Evolutionary conservation across 192 early-diverging fungal genomes (phyloP), one percentile per base, ranked within the genome.

Genomic region (Piromyces finnis): DNA sequence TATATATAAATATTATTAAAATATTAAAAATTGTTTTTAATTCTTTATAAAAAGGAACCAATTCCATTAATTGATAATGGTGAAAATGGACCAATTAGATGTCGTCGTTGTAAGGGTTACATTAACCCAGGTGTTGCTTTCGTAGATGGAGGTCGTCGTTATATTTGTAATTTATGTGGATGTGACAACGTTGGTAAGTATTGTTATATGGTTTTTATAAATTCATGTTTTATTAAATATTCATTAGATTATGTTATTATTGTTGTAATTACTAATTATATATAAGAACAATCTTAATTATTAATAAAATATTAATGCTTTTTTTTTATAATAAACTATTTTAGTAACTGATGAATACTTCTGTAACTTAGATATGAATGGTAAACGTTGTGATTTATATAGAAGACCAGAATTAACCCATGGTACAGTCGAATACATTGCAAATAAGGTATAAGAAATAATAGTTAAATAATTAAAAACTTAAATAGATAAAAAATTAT

Each of bases 141-240:
- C 81, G 91, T 92, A 15, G 92, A 97, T 30, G 96, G 96, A 16
- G 97, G 97, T 26, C 90, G 94, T 78, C 93, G 91, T 79, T 98
- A 94, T 84, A 88, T 94, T 59, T 99, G 97, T 84, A 99, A 99
- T 84, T 83, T 99, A 82, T 99, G 97, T 86, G 84, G 86, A 28
- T 92, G 93, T 82, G 92, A 95, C 78, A 99, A 95, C 84, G 89
- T 92, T 83, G 90, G 90, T 93, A 81, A 22, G 79, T 29, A 28
- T 14, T n/a, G n/a, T n/a, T 37, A 37, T 6, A 37, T 37, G 13
- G 13, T 12, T 14, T 37, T 37, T 14, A 37, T 14, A 14, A 1
- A 32, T 6, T 32, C 30, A 32, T 6, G 30, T 32, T 32, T 32
- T 6, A 32, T 32, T 32, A 3, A 32, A 9, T 32, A 9, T 32